A percentile compares a stretch with the other conserved stretches of the same genome.
Conservation (phyloP, 192 early-diverging fungal species). For the Rhizoclosmatium globosum region DNA sequence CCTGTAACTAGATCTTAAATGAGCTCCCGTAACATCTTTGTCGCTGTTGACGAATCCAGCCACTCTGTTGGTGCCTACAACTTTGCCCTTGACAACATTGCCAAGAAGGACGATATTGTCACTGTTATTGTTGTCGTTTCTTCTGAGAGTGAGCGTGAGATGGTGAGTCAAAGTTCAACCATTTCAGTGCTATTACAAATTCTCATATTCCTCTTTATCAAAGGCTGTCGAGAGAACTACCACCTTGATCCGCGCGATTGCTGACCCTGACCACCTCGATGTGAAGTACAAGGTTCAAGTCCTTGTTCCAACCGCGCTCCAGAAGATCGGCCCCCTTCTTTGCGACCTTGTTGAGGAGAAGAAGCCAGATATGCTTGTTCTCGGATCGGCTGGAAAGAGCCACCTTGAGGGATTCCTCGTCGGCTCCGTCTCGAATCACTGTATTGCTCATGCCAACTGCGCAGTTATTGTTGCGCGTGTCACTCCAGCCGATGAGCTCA, state of each 20-base stretch:
- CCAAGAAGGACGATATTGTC: slow-evolving; percentile 38
- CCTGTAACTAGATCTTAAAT: too few species aligned
- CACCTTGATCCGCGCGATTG: slow-evolving; percentile 50
- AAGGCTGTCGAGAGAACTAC: slow-evolving; percentile 42
- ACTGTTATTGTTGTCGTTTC: slow-evolving; percentile 45
- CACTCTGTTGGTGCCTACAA: slow-evolving; percentile 53
- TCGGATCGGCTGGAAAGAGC: slow-evolving; percentile 53
- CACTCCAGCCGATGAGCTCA: slow-evolving; percentile 32
- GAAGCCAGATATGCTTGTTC: slow-evolving; percentile 49
- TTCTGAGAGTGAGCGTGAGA: slow-evolving; percentile 33
- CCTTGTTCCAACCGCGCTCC: neutral
- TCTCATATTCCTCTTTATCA: neutral
- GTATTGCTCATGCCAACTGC: slow-evolving; percentile 42
- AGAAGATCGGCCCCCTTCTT: slow-evolving; percentile 43
- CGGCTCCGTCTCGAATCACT: slow-evolving; percentile 50
- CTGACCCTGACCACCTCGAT: slow-evolving; percentile 39
- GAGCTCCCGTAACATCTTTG: slow-evolving; percentile 34
- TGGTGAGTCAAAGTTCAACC: neutral
- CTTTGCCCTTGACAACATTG: slow-evolving; percentile 46
- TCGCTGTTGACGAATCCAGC: slow-evolving; percentile 52
- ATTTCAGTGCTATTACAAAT: neutral
- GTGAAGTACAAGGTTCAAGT: slow-evolving; percentile 40
- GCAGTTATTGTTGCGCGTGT: slow-evolving; percentile 53
- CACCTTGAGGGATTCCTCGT: slow-evolving; percentile 53
- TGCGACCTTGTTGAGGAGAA: slow-evolving; percentile 46